Percentiles rank a stretch among this genome's conserved stretches.
phyloP scores from a whole-genome alignment of 306 rosid genomes.

The Casuarina equisetifolia region DNA sequence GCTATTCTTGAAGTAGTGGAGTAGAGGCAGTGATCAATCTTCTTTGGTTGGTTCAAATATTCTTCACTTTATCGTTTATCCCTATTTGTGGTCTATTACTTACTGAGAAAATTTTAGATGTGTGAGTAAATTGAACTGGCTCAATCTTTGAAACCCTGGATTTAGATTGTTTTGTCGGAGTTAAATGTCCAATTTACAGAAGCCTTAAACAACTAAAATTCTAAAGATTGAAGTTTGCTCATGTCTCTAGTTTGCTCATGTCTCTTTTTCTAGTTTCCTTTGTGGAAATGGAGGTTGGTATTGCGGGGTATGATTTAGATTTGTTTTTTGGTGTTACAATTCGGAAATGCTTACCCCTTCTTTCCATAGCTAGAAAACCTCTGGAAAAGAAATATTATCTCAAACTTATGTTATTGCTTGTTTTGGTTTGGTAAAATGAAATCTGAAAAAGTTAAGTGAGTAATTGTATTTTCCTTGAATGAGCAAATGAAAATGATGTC shows the following conservation, averaged over 20 bases:
- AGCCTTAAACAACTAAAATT: not conserved
- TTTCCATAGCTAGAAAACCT: no score
- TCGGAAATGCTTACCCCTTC: not conserved
- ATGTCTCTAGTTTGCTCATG: no score
- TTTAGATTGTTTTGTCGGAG: not conserved
- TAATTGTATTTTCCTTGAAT: no score
- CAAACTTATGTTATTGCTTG: not conserved
- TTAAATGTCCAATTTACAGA: not conserved
- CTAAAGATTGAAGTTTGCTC: not conserved
- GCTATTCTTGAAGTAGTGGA: not conserved
- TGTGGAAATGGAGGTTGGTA: not conserved
- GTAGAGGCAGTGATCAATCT: not conserved
- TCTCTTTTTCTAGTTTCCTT: not conserved
- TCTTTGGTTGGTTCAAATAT: not conserved
- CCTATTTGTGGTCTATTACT: not conserved
- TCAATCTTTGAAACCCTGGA: no score
- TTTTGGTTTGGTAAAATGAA: not conserved
- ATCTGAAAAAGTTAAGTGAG: no score
- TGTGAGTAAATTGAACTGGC: not conserved
- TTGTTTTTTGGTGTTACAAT: no score
- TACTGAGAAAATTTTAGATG: not conserved
- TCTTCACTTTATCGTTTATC: not conserved
- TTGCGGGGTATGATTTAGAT: no score
- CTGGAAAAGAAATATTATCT: not conserved
- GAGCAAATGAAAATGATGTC: not conserved